Evolutionary conservation across 2,329 filamentous ascomycete genomes (phyloP).

Genomic region (Massarina eburnea): DNA sequence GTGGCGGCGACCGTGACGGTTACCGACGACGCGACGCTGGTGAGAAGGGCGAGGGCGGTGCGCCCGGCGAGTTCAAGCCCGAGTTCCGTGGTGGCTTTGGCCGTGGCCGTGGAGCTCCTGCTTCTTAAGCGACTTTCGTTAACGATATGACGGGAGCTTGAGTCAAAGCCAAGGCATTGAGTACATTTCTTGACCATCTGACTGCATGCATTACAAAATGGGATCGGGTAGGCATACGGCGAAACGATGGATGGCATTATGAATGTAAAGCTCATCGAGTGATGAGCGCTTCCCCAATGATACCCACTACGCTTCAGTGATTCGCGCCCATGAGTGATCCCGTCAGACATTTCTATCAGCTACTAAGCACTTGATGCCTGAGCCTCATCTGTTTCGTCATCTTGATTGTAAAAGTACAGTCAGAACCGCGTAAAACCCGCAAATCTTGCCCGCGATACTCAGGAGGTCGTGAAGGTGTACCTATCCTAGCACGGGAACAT

Average conservation of each 20-base stretch:
- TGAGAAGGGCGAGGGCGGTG: conserved; percentile 43
- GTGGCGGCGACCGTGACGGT: conserved; percentile 72
- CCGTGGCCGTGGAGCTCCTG: conserved; percentile 40
- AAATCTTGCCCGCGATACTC: too few species aligned
- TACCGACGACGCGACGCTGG: conserved; percentile 85
- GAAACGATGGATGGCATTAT: conserved; percentile 44
- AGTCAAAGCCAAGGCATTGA: conserved; percentile 14
- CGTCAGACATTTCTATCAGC: neutral
- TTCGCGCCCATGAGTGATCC: neutral
- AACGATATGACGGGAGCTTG: neutral
- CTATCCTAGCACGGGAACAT: conserved; percentile 26
- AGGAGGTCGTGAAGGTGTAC: too few species aligned
- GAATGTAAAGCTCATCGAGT: conserved; percentile 35
- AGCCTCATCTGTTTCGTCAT: too few species aligned
- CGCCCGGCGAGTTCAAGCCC: conserved; percentile 47
- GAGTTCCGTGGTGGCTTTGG: conserved; percentile 49
- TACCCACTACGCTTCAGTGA: conserved; percentile 35
- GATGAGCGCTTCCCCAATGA: conserved; percentile 38
- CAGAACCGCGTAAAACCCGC: too few species aligned
- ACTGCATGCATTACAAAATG: conserved; percentile 41
- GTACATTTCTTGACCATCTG: conserved; percentile 11
- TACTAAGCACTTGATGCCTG: too few species aligned
- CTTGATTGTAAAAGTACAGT: too few species aligned
- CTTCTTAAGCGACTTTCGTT: conserved; percentile 35
- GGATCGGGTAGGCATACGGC: conserved; percentile 37